phyloP scores from a whole-genome alignment of 1,139 yeast genomes.

The Suhomyces maxii region DNA sequence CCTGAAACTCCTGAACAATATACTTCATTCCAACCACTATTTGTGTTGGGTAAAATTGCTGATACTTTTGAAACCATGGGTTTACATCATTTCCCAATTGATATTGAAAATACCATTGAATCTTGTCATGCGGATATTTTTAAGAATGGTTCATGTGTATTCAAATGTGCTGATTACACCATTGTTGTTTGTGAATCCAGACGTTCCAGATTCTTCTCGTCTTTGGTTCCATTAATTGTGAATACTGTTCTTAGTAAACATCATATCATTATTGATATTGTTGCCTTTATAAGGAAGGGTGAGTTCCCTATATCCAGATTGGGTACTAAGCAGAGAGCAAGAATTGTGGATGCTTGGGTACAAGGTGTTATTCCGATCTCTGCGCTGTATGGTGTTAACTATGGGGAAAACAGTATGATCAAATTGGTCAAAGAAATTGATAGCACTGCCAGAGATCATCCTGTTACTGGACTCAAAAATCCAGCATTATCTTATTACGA shows the following conservation, averaged over 20 bases:
- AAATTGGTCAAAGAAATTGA: conserved; percentile 54
- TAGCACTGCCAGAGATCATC: conserved; percentile 39
- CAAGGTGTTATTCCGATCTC: conserved; percentile 48
- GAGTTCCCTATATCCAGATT: conserved; percentile 68
- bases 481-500: conserved; percentile 48
- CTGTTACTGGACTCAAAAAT: conserved; percentile 44
- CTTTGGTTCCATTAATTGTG: conserved; percentile 80
- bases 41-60: conserved; percentile 80
- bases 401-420: conserved; percentile 66
- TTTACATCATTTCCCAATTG: conserved; percentile 84
- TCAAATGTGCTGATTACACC: conserved; percentile 81
- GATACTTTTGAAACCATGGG: conserved; percentile 93
- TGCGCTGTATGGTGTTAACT: conserved; percentile 53
- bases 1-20: conserved; percentile 19
- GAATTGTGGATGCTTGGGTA: conserved; percentile 60
- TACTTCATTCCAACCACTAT: conserved; percentile 71
- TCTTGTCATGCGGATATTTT: conserved; percentile 59
- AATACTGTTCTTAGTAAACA: conserved; percentile 79
- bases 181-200: conserved; percentile 76
- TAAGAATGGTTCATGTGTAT: conserved; percentile 64
- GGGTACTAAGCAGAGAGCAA: conserved; percentile 75
- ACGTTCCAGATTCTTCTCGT: conserved; percentile 54
- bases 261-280: conserved; percentile 81
- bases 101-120: conserved; percentile 77
- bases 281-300: conserved; percentile 71